Conservation (phyloP, 75 land plant genomes). For the Selaginella tamariscina region DNA sequence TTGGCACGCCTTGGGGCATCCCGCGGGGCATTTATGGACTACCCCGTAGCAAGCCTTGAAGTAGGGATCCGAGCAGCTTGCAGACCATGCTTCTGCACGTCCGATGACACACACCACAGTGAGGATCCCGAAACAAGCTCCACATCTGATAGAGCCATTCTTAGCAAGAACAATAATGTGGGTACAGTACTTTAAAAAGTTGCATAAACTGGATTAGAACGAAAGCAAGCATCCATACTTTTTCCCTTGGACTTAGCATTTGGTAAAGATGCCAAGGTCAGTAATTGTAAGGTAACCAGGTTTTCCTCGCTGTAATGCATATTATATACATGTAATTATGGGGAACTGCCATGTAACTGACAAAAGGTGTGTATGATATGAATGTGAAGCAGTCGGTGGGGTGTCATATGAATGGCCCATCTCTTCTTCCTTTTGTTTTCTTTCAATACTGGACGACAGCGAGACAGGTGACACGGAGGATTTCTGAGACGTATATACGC, state of each 20-base stretch:
- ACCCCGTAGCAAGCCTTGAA: constrained; percentile 16
- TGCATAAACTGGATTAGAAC: no score
- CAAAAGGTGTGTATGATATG: not conserved
- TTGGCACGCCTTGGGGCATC: constrained; percentile 16
- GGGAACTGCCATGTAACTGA: no score
- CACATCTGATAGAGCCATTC: not conserved
- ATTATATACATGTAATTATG: no score
- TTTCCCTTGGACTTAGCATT: not conserved
- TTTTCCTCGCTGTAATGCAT: not conserved
- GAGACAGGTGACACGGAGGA: no score
- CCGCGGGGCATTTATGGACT: constrained; percentile 15
- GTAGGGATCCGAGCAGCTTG: not conserved
- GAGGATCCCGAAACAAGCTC: not conserved
- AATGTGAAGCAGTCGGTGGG: not conserved
- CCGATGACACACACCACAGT: not conserved
- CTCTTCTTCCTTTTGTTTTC: no score
- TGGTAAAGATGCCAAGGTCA: not conserved
- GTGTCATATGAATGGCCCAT: not conserved
- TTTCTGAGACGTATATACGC: no score
- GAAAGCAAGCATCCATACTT: not conserved
- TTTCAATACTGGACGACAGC: no score
- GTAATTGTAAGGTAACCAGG: not conserved
- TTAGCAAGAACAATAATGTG: no score
- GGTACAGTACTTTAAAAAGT: no score
- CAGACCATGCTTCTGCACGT: not conserved